A percentile compares a stretch with the other conserved stretches of the same genome.
phyloP scores from a whole-genome alignment of 768 basidiomycete species.

The Saitozyma podzolica region DNA sequence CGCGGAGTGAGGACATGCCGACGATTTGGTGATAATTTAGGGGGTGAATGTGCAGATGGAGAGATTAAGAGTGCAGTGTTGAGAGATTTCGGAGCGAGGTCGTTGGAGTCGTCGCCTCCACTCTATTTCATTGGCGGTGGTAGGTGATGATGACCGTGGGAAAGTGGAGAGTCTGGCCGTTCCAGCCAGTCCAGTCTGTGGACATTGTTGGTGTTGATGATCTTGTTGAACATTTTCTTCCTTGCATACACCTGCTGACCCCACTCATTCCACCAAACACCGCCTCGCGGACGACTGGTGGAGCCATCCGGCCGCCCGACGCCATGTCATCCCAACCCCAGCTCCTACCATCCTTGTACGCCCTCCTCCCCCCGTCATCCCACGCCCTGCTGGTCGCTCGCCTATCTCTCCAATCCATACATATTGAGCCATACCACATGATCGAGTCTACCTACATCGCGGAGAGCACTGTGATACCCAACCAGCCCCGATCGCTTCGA shows the following conservation, averaged over 20 bases:
- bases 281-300: no score
- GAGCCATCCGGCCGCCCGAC: background rate
- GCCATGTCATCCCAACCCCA: conserved; percentile 16
- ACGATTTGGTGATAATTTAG: no score
- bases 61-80: background rate
- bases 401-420: conserved; percentile 32
- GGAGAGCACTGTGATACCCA: conserved; percentile 25
- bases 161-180: background rate
- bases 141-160: background rate
- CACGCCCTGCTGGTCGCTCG: conserved; percentile 15
- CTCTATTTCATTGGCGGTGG: no score
- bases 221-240: background rate
- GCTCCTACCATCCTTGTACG: conserved; percentile 35
- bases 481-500: conserved; percentile 26
- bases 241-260: background rate
- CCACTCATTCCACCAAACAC: no score
- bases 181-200: background rate
- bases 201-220: background rate
- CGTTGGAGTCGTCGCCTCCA: no score
- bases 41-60: background rate
- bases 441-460: conserved; percentile 23
- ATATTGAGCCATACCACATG: conserved; percentile 19
- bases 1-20: no score
- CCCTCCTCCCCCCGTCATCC: conserved; percentile 28
- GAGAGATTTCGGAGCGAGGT: background rate